Evolutionary conservation across 495 filamentous ascomycete species (phyloP), one percentile per base, ranked within the genome.

Genomic region (Gamarada debralockiae): DNA sequence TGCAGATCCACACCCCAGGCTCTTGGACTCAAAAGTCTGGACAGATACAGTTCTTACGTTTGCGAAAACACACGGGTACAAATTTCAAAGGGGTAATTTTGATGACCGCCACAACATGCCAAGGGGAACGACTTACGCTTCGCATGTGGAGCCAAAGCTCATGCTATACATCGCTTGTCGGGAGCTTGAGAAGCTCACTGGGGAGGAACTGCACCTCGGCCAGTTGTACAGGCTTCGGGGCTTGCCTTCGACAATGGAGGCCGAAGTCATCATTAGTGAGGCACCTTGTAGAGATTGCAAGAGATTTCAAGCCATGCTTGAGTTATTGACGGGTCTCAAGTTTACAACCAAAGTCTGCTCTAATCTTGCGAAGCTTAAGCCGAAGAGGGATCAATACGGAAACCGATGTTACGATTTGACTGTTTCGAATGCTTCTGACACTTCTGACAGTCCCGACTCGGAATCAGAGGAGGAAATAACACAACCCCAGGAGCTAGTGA

Each of bases 71-170:
- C 17, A 22, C 40, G 40, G 40, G 17, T 17, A 43, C 22, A 21
- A 22, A 20, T 43, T 43, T 17, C 20, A 13, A 43, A 13, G 6
- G 22, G 40, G 9, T 22, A 7, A 21, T 4, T 43, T 21, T 6
- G 40, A 43, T 22, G 21, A 22, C 3, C 21, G 9, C 6, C 40
- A 43, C 18, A 43, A 43, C 4, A 23, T 20, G 17, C 15, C 17
- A 6, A 14, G 3, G 5, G 40, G 40, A 2, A 22, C 21, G 21
- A 20, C 21, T 43, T 23, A 20, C 10, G 52, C 52, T 3, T 12
- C 2, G 6, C 52, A 55, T 41, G 37, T 48, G 10, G 52, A 55
- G 36, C 31, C 43, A 25, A 25, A 27, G 23, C 22, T 55, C 2
- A 55, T 55, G 52, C 8, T 55, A 3, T 48, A 22, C 13, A 39